phyloP scores from a whole-genome alignment of 1,284 basidiomycete species.

The Schizophyllum amplum region DNA sequence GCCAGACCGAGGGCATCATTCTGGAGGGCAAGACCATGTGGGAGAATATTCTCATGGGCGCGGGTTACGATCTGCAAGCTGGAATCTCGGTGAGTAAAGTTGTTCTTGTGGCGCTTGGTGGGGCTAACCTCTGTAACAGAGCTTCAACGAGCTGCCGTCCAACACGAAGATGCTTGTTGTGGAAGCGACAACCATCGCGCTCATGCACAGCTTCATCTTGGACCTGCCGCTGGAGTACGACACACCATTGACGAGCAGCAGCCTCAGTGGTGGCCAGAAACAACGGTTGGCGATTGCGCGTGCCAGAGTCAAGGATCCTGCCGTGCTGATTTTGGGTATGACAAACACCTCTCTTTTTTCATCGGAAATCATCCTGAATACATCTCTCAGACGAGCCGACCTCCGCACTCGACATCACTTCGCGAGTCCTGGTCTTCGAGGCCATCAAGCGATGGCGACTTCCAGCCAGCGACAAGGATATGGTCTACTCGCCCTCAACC shows the following conservation, averaged over 20 bases:
- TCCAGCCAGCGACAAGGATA: background rate
- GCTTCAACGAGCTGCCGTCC: too few species aligned
- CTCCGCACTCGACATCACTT: constrained; percentile 87
- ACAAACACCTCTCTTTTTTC: constrained; percentile 15
- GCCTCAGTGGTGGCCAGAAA: constrained; percentile 87
- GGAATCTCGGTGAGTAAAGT: constrained; percentile 33
- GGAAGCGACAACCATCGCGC: constrained; percentile 76
- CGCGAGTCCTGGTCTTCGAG: constrained; percentile 83
- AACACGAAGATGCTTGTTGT: constrained; percentile 29
- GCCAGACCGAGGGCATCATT: constrained; percentile 66
- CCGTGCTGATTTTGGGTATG: constrained; percentile 86
- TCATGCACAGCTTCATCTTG: constrained; percentile 83
- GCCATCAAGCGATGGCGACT: constrained; percentile 80
- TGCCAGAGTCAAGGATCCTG: constrained; percentile 80
- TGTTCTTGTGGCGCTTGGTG: too few species aligned
- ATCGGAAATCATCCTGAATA: background rate
- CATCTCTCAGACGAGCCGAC: constrained; percentile 81
- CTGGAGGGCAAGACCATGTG: constrained; percentile 74
- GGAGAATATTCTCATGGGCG: constrained; percentile 85
- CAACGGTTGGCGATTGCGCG: constrained; percentile 91
- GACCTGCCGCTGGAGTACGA: constrained; percentile 87
- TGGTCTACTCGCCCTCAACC: background rate
- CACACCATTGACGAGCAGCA: constrained; percentile 74
- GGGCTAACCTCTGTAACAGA: too few species aligned
- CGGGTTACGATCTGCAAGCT: constrained; percentile 51